Evolutionary conservation across 768 basidiomycete species (phyloP).

Genomic region (Tremella mesenterica): DNA sequence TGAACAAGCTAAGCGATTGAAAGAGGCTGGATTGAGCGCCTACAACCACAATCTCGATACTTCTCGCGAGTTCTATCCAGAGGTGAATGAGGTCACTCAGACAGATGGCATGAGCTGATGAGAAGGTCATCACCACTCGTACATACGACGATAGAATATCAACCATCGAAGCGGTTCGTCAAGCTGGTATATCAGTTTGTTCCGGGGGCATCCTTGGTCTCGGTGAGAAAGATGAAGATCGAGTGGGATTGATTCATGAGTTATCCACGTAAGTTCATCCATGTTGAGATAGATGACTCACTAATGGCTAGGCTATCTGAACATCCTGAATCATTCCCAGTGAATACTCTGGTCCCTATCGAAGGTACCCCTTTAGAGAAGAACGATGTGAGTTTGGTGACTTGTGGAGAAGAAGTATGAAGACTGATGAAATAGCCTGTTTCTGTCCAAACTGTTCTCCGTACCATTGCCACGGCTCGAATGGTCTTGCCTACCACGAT

Average conservation of each 20-base stretch:
- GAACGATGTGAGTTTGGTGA: slow-evolving; percentile 59
- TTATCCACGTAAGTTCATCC: slow-evolving; percentile 64
- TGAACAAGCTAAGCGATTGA: slow-evolving; percentile 81
- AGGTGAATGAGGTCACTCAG: no score
- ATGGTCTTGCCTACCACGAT: slow-evolving; percentile 86
- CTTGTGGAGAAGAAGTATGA: neutral
- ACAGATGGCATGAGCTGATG: no score
- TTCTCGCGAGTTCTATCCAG: slow-evolving; percentile 89
- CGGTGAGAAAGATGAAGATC: slow-evolving; percentile 80
- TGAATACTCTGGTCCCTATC: slow-evolving; percentile 94
- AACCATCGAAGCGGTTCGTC: slow-evolving; percentile 81
- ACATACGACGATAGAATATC: slow-evolving; percentile 86
- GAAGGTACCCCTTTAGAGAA: slow-evolving; percentile 83
- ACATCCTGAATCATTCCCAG: slow-evolving; percentile 97
- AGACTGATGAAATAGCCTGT: slow-evolving; percentile 54
- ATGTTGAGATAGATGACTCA: neutral
- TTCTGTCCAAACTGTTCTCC: slow-evolving; percentile 69
- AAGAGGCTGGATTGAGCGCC: slow-evolving; percentile 90
- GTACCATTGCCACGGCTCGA: slow-evolving; percentile 90
- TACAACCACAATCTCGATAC: slow-evolving; percentile 99
- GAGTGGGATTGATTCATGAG: slow-evolving; percentile 89
- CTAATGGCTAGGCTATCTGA: slow-evolving; percentile 52
- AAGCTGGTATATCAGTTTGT: slow-evolving; percentile 94
- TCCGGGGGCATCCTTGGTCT: slow-evolving; percentile 93
- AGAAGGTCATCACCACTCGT: slow-evolving; percentile 90